Conservation (phyloP, 371 early-diverging fungal species). For the Encephalitozoon cuniculi region DNA sequence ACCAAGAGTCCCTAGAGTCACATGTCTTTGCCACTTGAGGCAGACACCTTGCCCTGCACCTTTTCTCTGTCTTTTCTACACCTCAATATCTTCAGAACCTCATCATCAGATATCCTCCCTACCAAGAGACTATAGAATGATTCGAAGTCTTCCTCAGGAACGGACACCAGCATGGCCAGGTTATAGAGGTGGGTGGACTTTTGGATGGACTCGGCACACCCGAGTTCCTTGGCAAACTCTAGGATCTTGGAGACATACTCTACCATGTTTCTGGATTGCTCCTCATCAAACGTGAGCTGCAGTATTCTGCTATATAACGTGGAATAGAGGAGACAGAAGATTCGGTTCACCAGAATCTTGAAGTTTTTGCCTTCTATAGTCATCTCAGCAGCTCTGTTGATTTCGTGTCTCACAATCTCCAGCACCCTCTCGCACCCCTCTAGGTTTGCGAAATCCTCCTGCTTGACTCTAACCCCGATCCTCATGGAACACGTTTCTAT, state of each 20-base stretch:
- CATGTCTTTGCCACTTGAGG: neutral
- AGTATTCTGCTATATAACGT: conserved; percentile 15
- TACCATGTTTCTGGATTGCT: conserved; percentile 13
- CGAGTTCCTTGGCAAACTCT: conserved; percentile 8
- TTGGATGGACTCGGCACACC: neutral
- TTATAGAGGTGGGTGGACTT: conserved; percentile 15
- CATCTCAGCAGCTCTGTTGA: conserved; percentile 9
- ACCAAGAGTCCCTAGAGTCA: neutral
- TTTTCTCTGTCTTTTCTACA: conserved; percentile 38
- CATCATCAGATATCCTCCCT: conserved; percentile 21
- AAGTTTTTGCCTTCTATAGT: conserved; percentile 23
- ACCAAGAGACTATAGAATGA: neutral
- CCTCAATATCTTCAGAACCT: conserved; percentile 21
- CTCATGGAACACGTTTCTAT: conserved; percentile 6
- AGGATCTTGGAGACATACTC: conserved; percentile 19
- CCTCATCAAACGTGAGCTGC: neutral
- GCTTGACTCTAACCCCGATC: conserved; percentile 20
- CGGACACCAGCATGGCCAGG: conserved; percentile 24
- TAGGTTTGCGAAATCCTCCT: conserved; percentile 2
- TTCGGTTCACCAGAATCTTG: neutral
- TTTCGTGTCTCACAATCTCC: conserved; percentile 7
- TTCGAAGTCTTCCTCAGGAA: conserved; percentile 6
- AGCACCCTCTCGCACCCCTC: conserved; percentile 1
- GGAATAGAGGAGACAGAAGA: neutral
- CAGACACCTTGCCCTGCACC: neutral